Evolutionary conservation across 768 basidiomycete genomes (phyloP).

Genomic region (Leccinum sublutescens): DNA sequence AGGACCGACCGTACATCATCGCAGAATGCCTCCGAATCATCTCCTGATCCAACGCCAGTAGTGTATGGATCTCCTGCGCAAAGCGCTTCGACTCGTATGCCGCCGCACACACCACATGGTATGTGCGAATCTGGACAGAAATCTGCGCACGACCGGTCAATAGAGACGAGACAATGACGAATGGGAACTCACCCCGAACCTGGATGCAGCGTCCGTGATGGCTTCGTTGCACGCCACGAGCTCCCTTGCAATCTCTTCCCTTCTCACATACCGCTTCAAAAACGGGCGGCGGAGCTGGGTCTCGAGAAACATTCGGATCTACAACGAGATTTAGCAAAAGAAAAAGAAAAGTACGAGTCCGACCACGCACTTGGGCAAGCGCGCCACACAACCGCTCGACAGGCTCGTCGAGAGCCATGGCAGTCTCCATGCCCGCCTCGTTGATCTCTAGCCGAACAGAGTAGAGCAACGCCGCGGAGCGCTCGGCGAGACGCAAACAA

Average conservation of each 20-base stretch:
- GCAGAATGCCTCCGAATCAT: constrained; percentile 13
- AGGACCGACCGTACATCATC: constrained; percentile 7
- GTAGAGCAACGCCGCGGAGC: constrained; percentile 68
- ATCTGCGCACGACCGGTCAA: constrained; percentile 27
- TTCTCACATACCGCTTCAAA: constrained; percentile 73
- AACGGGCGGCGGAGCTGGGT: constrained; percentile 69
- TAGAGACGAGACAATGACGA: not conserved
- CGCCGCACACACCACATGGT: constrained; percentile 46
- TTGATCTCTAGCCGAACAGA: constrained; percentile 60
- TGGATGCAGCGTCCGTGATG: constrained; percentile 45
- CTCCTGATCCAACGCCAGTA: constrained; percentile 18
- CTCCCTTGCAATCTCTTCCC: constrained; percentile 61
- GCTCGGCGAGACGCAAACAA: constrained; percentile 68
- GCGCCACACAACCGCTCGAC: constrained; percentile 33
- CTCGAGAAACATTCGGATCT: constrained; percentile 53
- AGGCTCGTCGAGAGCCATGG: constrained; percentile 49
- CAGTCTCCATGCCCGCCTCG: constrained; percentile 53
- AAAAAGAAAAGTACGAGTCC: no score
- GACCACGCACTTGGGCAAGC: constrained; percentile 44
- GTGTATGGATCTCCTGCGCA: constrained; percentile 19
- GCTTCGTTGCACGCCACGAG: constrained; percentile 52
- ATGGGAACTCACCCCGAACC: constrained; percentile 22
- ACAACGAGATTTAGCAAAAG: not conserved
- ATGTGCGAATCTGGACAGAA: constrained; percentile 52
- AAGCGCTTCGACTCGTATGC: constrained; percentile 26